Conservation (phyloP, 768 basidiomycete species). For the Porpolomopsis calyptriformis region DNA sequence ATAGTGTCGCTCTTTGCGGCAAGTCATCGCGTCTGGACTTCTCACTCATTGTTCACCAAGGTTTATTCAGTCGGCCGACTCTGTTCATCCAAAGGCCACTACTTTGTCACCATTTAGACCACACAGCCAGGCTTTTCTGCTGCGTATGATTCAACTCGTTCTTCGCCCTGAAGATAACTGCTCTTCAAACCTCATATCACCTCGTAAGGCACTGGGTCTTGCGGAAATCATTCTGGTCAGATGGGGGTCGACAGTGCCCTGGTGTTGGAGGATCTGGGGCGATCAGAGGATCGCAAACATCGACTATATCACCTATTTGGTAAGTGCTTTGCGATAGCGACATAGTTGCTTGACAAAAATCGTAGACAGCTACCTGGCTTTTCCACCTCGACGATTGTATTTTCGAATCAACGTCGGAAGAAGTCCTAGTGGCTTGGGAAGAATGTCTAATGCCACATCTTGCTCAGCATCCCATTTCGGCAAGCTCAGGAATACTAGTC, state of each 20-base stretch:
- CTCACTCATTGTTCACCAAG: not conserved
- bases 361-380: conserved; percentile 46
- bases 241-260: conserved; percentile 47
- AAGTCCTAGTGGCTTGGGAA: conserved; percentile 2
- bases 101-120: conserved; percentile 30
- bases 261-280: conserved; percentile 57
- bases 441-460: not conserved
- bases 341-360: not conserved
- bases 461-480: conserved; percentile 7
- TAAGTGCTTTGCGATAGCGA: conserved; percentile 20
- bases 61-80: conserved; percentile 15
- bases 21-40: conserved; percentile 7
- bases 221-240: conserved; percentile 43
- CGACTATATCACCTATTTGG: conserved; percentile 40
- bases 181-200: conserved; percentile 11
- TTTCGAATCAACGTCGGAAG: not conserved
- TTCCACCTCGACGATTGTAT: conserved; percentile 25
- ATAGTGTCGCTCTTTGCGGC: conserved; percentile 34
- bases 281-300: conserved; percentile 40
- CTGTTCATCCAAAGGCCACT: conserved; percentile 6
- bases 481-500: conserved; percentile 20
- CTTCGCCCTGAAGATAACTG: conserved; percentile 20
- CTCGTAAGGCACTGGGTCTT: conserved; percentile 24
- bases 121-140: conserved; percentile 31
- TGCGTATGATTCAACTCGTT: conserved; percentile 34